Percentiles rank a stretch among this genome's conserved stretches.
Evolutionary conservation across 2,329 filamentous ascomycete species (phyloP).

Genomic region (Claviceps lovelessii): DNA sequence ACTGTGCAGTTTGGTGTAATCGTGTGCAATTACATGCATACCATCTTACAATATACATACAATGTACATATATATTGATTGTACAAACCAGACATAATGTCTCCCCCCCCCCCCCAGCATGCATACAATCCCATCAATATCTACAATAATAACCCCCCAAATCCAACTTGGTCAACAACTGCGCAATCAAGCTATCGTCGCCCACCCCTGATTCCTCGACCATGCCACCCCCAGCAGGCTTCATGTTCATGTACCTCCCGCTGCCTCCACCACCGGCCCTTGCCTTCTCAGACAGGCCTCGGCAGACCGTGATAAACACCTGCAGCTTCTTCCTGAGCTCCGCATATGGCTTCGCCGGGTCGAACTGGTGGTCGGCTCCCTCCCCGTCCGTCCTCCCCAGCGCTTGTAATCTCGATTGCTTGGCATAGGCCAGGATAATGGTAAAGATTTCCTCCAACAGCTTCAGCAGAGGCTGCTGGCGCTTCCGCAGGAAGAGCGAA

Average conservation of each 20-base stretch:
- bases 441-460: conserved; percentile 66
- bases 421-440: conserved; percentile 58
- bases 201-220: conserved; percentile 20
- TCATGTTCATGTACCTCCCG: conserved; percentile 10
- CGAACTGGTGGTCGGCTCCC: conserved; percentile 2
- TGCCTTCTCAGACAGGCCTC: conserved; percentile 50
- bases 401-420: conserved; percentile 26
- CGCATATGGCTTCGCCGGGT: conserved; percentile 38
- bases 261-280: conserved; percentile 17
- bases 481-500: conserved; percentile 56
- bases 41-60: too few relatives aligned
- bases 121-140: conserved; percentile 4
- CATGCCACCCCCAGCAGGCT: conserved; percentile 3
- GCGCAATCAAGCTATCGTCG: conserved; percentile 47
- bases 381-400: conserved; percentile 14
- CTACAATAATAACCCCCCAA: conserved; percentile 51
- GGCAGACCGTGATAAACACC: conserved; percentile 61
- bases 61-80: neutral
- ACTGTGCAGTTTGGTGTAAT: too few relatives aligned
- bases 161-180: conserved; percentile 55
- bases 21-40: too few relatives aligned
- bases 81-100: too few relatives aligned
- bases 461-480: conserved; percentile 57
- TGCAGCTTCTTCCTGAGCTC: conserved; percentile 57
- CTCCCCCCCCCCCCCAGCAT: neutral